Evolutionary conservation across 2,329 filamentous ascomycete genomes (phyloP), one percentile per base, ranked within the genome.

Genomic region (Alternaria metachromatica): DNA sequence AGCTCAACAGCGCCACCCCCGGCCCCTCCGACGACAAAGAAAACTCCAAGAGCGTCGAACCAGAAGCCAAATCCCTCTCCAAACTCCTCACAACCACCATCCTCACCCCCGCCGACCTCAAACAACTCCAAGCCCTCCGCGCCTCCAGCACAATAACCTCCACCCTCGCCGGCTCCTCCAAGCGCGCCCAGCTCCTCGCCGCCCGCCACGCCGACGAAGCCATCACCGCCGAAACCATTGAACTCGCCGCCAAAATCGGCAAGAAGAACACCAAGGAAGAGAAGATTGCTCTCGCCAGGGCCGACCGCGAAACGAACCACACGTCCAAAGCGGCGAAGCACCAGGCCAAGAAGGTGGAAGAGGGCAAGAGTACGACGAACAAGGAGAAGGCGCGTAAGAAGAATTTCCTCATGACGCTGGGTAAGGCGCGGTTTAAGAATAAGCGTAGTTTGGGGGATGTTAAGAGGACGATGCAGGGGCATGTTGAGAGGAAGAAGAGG

Each of bases 331-430:
- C 93, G 68, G 94, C 94, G 15, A 90, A 92, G 77, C 87, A 92
- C 74, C 93, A 93, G 85, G 89, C 93, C 79, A 93, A 94, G 86
- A 97, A 97, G 87, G 89, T 90, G 74, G 87, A 89, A 2, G 88
- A 94, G 82, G 96, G 96, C 75, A 98, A 98, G 89, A 97, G 92
- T 79, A 94, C 93, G 41, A 98, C 95, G 70, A 99, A 99, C 83
- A 92, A 92, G 84, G 96, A 99, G 85, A 99, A 99, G 88, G 89
- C 92, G 45, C 86, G 95, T 72, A 93, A 93, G 87, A 99, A 99
- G 92, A 99, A 99, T 81, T 97, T 99, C 82, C 80, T 99, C 74
- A 99, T 99, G 96, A 98, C 95, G 43, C 83, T 99, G 64, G 93
- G 95, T 63, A 98, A 99, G 85, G 96, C 96, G 11, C 96, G 96